Evolutionary conservation across 306 rosid genomes (phyloP).

Genomic region (Carpinus viminea): DNA sequence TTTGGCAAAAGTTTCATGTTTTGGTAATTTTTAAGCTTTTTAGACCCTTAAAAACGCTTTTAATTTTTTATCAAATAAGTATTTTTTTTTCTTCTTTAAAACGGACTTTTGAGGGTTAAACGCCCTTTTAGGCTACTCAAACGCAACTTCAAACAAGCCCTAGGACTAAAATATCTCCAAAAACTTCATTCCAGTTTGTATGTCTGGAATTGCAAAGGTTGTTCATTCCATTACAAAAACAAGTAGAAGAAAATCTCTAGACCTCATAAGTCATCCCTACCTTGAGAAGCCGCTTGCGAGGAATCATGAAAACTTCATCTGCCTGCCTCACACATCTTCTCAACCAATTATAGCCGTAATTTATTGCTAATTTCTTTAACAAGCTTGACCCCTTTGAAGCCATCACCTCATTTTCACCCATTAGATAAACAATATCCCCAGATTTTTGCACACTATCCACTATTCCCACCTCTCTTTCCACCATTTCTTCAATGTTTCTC

Average conservation of each 20-base stretch:
- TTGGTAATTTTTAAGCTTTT: no score
- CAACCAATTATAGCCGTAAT: constrained; percentile 61
- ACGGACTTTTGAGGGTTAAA: no score
- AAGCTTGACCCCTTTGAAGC: constrained; percentile 44
- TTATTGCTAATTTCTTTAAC: constrained; percentile 47
- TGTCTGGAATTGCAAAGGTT: neutral
- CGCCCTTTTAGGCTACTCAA: no score
- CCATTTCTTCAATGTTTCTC: neutral
- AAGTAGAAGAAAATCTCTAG: constrained; percentile 2
- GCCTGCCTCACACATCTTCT: constrained; percentile 56
- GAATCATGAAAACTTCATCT: constrained; percentile 63
- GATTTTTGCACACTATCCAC: constrained; percentile 43
- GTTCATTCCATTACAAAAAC: neutral
- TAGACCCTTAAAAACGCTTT: no score
- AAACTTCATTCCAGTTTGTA: neutral
- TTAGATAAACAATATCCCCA: constrained; percentile 63
- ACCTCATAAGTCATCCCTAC: constrained; percentile 86
- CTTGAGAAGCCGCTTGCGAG: constrained; percentile 64
- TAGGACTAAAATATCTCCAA: no score
- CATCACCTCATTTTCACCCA: constrained; percentile 64
- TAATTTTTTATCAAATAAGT: no score
- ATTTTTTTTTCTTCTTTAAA: no score
- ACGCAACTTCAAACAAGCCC: no score
- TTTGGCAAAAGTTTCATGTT: no score
- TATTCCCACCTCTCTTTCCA: constrained; percentile 32